Evolutionary conservation across 2,329 filamentous ascomycete species (phyloP), one percentile per base, ranked within the genome.

Genomic region (Xylaria sp.): DNA sequence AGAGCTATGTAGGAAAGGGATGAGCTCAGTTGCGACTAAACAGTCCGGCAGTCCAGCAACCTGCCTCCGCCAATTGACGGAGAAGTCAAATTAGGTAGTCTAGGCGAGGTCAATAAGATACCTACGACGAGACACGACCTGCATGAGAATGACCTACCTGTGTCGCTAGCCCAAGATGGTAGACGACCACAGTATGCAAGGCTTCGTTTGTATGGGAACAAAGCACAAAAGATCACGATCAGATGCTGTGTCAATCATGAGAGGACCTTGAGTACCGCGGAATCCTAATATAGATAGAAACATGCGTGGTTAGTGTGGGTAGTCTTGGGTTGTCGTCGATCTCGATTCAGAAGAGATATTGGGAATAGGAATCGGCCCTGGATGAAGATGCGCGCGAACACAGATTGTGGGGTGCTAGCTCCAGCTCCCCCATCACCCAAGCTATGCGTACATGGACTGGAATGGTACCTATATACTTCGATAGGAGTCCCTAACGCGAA

Each of bases 271-370:
- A 42, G 40, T 43, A 47, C 14, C n/a, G 15, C 25, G 35, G 21
- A 43, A 45, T 40, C 42, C 45, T 42, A 14, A 14, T 6, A 7
- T 4, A 6, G 21, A 25, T 25, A 35, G 21, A 38, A 17, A 31
- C 17, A 33, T 19, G 31, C 35, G 40, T 43, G 28, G 28, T 31
- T 9, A 31, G 28, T 31, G 28, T 31, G 4, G 28, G 28, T 31
- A 15, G 42, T 17, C 1, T 14, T 23, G 7, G 37, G 21, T 23
- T 25, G 47, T 46, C n/a, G 49, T 61, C 47, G 60, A 53, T 57
- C 60, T 37, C 47, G 43, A 33, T 52, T 49, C 33, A 25, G 42
- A 21, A 25, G 42, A 21, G 55, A 50, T 61, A 49, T 54, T 61
- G 31, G 21, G 57, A 52, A 37, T 61, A 28, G 45, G 19, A 58